phyloP scores from a whole-genome alignment of 768 basidiomycete genomes.

The Mycena albidolilacea region DNA sequence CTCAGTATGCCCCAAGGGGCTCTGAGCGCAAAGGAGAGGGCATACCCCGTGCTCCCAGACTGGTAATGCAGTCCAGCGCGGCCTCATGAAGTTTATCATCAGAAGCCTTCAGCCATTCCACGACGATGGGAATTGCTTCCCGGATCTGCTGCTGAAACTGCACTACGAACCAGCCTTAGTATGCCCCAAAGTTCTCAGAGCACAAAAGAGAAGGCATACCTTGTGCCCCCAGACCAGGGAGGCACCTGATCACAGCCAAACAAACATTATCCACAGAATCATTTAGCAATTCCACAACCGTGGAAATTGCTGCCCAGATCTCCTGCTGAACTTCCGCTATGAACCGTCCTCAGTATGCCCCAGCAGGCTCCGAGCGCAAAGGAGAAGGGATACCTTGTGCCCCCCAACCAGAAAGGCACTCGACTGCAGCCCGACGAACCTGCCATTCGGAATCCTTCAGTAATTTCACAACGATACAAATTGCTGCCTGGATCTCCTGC shows the following conservation, averaged over 20 bases:
- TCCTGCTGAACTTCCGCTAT: neutral
- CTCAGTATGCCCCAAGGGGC: no score
- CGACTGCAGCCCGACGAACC: neutral
- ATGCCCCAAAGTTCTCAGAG: neutral
- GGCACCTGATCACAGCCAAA: neutral
- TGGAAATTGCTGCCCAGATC: neutral
- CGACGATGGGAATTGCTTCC: neutral
- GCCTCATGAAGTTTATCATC: neutral
- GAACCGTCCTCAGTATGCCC: neutral
- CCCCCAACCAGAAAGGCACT: no score
- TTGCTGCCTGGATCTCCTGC: neutral
- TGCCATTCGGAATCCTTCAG: neutral
- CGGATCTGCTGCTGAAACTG: no score
- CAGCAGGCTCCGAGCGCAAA: neutral
- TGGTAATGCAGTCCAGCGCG: neutral
- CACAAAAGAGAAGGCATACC: neutral
- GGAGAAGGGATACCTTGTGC: no score
- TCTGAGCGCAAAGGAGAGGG: no score
- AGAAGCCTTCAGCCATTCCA: neutral
- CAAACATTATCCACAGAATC: neutral
- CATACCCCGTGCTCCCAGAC: neutral
- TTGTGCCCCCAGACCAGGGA: neutral
- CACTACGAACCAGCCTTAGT: neutral
- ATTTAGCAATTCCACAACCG: neutral
- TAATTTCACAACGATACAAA: neutral